Evolutionary conservation across 2,329 filamentous ascomycete species (phyloP).

Genomic region (Pestalotiopsis sp.): DNA sequence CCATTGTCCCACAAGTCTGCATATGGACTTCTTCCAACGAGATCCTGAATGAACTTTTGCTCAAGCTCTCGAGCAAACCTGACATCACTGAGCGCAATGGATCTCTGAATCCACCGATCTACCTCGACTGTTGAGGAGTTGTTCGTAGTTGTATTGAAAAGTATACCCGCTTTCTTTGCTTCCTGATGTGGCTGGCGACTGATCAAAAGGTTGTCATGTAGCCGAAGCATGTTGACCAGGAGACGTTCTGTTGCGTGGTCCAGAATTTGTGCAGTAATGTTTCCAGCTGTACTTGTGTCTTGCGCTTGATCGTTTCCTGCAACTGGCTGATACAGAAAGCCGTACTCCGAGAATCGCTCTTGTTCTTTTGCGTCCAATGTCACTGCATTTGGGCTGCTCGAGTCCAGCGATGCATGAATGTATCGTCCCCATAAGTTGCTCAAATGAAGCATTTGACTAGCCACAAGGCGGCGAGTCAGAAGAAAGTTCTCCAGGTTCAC

Average conservation of each 20-base stretch:
- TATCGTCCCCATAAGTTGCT: background rate
- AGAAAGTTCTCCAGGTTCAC: slow-evolving; percentile 14
- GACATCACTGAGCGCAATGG: background rate
- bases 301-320: background rate
- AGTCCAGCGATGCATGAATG: background rate
- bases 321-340: background rate
- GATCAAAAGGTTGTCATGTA: background rate
- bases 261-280: background rate
- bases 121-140: background rate
- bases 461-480: background rate
- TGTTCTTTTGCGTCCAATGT: background rate
- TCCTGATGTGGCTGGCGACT: background rate
- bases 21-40: background rate
- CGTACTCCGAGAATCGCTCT: background rate
- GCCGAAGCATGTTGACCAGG: background rate
- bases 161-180: background rate
- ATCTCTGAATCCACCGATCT: background rate
- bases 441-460: background rate
- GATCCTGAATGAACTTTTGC: background rate
- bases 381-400: background rate
- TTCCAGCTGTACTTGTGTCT: background rate
- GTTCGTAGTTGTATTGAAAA: background rate
- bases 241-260: background rate
- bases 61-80: background rate
- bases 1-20: slow-evolving; percentile 4